phyloP scores from a whole-genome alignment of 2,329 filamentous ascomycete genomes.

The Juglanconis oblonga region DNA sequence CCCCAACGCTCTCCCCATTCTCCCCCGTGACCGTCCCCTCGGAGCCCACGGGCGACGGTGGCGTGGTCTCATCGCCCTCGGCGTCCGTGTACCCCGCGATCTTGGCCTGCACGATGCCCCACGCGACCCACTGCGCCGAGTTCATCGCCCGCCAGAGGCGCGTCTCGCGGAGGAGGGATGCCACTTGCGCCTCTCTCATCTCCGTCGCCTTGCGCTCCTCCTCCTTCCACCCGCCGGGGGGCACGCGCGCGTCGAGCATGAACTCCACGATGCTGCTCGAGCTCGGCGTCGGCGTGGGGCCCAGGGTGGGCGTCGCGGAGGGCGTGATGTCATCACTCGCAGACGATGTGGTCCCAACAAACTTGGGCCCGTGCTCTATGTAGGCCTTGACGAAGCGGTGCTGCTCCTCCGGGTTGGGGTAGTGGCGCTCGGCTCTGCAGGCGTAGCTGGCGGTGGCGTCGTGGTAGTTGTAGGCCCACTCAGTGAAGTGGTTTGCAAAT shows the following conservation, averaged over 20 bases:
- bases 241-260: constrained; percentile 74
- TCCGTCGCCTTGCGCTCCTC: constrained; percentile 62
- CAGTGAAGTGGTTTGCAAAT: constrained; percentile 97
- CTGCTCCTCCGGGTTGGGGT: constrained; percentile 80
- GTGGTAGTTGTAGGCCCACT: constrained; percentile 99
- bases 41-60: constrained; percentile 14
- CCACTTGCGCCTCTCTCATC: constrained; percentile 63
- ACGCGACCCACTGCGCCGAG: constrained; percentile 87
- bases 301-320: constrained; percentile 37
- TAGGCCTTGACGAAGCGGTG: constrained; percentile 83
- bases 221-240: constrained; percentile 54
- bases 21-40: constrained; percentile 25
- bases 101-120: constrained; percentile 95
- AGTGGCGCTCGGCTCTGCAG: constrained; percentile 71
- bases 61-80: constrained; percentile 29
- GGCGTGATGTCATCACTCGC: constrained; percentile 44
- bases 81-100: constrained; percentile 65
- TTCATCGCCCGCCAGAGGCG: constrained; percentile 84
- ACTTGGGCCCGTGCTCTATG: constrained; percentile 73
- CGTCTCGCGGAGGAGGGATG: constrained; percentile 72
- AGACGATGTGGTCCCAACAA: constrained; percentile 28
- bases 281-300: constrained; percentile 29
- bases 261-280: constrained; percentile 63
- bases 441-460: constrained; percentile 61
- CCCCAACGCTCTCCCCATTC: constrained; percentile 18